Evolutionary conservation across 305 asterid genomes (phyloP).

Genomic region (Ajuga reptans): DNA sequence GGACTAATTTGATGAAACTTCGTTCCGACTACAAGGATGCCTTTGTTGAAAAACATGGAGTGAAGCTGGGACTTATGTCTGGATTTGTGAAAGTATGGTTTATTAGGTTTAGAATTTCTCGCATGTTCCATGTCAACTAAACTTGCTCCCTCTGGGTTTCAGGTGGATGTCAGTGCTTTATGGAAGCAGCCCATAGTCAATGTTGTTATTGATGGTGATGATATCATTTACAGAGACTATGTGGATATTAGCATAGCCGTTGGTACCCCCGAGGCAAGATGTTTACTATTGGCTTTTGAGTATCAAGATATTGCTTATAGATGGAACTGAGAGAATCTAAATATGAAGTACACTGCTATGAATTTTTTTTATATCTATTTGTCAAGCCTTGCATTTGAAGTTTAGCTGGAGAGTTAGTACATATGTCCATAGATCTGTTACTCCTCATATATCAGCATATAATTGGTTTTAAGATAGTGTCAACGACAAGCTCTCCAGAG

Average conservation of each 20-base stretch:
- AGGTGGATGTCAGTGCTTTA: conserved; percentile 93
- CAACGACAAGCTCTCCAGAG: background rate
- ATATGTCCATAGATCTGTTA: background rate
- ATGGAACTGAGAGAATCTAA: background rate
- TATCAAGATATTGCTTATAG: conserved; percentile 1
- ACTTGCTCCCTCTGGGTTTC: conserved; percentile 25
- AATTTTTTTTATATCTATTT: background rate
- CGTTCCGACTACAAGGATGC: conserved; percentile 94
- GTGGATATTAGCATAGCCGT: conserved; percentile 95
- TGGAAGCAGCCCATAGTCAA: conserved; percentile 89
- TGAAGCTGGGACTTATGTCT: conserved; percentile 89
- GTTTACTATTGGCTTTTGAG: background rate
- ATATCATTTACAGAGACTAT: conserved; percentile 89
- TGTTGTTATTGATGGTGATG: conserved; percentile 98
- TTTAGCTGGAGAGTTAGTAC: conserved; percentile 8
- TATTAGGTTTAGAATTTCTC: background rate
- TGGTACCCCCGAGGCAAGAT: conserved; percentile 90
- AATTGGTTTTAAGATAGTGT: background rate
- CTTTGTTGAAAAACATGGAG: conserved; percentile 90
- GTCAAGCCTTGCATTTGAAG: conserved; percentile 2
- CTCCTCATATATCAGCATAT: background rate
- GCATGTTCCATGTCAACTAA: conserved; percentile 2
- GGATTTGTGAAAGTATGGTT: conserved; percentile 76
- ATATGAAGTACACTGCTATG: background rate
- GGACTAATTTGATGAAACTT: conserved; percentile 99